These are phyloP conservation scores for Dipteronia sinensis DNA, from an alignment of 345 rosid species.

Conservation along the genomic window DNA sequence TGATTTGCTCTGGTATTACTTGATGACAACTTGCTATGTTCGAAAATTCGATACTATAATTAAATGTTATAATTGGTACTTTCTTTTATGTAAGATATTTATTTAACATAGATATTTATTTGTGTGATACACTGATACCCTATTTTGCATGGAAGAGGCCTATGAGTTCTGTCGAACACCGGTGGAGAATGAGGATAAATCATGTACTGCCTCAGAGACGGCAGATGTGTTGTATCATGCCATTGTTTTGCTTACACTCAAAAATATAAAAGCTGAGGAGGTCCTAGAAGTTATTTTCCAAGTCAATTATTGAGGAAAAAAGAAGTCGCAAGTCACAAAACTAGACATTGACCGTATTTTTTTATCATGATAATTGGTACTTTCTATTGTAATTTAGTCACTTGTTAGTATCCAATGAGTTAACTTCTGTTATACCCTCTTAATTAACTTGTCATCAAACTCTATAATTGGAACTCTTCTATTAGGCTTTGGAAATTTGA, in stretches of 20 bases:
- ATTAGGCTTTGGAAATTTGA: conserved; percentile 11
- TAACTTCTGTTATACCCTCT: conserved; percentile 17
- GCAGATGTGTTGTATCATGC: conserved; percentile 76
- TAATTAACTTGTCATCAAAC: no score
- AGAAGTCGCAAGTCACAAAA: conserved; percentile 34
- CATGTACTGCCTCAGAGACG: conserved; percentile 75
- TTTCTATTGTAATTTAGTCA: no score
- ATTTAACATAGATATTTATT: no score
- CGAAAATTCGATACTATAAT: no score
- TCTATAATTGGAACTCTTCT: no score
- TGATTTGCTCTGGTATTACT: no score
- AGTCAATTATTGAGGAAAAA: conserved; percentile 78
- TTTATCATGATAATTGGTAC: not conserved
- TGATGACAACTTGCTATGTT: no score
- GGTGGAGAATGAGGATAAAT: conserved; percentile 66
- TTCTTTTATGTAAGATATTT: no score
- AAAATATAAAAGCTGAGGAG: conserved; percentile 49
- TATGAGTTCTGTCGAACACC: conserved; percentile 75
- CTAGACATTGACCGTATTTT: not conserved
- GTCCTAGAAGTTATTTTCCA: conserved; percentile 62
- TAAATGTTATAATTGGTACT: no score
- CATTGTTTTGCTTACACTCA: conserved; percentile 65
- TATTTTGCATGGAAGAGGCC: conserved; percentile 59
- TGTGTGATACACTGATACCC: no score
- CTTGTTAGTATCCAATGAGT: not conserved